These are phyloP conservation scores for Auricularia heimuer DNA, from an alignment of 768 basidiomycete species.

Conservation along the genomic window DNA sequence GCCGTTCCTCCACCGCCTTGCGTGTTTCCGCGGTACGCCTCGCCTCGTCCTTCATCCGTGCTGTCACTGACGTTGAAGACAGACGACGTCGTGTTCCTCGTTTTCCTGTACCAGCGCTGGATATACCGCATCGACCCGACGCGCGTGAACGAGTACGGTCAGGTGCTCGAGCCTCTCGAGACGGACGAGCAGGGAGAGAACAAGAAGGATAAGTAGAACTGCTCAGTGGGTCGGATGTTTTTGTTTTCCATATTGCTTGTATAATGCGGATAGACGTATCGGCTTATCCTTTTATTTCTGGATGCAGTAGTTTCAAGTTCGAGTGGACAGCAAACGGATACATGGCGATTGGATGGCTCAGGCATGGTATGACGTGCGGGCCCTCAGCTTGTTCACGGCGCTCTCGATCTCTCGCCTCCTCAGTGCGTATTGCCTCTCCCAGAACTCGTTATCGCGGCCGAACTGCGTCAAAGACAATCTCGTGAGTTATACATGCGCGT, in stretches of 20 bases:
- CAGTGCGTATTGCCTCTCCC: no score
- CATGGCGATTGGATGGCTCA: no score
- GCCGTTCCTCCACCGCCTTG: conserved; percentile 85
- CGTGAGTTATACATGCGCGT: no score
- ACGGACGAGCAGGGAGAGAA: conserved; percentile 9
- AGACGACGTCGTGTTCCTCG: conserved; percentile 83
- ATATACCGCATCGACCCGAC: conserved; percentile 95
- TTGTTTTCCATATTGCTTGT: neutral
- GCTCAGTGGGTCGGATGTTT: neutral
- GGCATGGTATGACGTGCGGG: neutral
- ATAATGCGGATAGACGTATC: neutral
- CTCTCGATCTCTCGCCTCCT: neutral
- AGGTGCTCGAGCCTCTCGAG: conserved; percentile 33
- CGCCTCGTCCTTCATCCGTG: conserved; percentile 46
- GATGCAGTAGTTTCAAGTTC: no score
- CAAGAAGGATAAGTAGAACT: conserved; percentile 15
- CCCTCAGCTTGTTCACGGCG: neutral
- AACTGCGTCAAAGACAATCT: no score
- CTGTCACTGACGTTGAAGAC: neutral
- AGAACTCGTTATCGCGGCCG: no score
- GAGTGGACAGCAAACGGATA: no score
- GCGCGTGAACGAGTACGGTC: conserved; percentile 93
- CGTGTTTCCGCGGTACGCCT: conserved; percentile 27
- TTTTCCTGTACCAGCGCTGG: conserved; percentile 92
- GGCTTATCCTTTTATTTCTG: neutral